Evolutionary conservation across 805 yeast species (phyloP).

Genomic region (Sugiyamaella mastotermitis): DNA sequence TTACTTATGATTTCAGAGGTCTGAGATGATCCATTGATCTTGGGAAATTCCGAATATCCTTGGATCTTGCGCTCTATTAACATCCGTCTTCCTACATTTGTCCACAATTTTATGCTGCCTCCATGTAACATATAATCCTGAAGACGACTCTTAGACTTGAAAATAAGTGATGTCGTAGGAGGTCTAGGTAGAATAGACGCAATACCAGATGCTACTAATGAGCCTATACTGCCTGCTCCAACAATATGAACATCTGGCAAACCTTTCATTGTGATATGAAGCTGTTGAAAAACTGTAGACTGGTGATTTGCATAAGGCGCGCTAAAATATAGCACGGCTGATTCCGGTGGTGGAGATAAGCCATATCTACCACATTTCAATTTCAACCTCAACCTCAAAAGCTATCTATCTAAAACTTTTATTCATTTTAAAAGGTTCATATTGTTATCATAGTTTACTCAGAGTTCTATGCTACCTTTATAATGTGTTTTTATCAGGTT

Average conservation of each 20-base stretch:
- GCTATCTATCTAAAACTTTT: no score
- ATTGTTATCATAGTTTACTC: no score
- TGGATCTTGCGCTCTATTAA: conserved; percentile 13
- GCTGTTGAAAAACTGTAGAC: no score
- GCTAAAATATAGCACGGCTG: no score
- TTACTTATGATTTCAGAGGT: conserved; percentile 38
- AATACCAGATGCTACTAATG: conserved; percentile 42
- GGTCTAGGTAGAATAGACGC: conserved; percentile 32
- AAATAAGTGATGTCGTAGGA: conserved; percentile 38
- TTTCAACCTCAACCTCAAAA: no score
- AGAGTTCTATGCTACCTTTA: no score
- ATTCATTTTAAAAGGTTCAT: no score
- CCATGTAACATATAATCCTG: conserved; percentile 37
- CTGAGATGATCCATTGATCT: conserved; percentile 15
- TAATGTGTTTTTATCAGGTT: no score
- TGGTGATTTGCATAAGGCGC: no score
- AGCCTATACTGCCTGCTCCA: conserved; percentile 52
- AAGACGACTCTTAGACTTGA: conserved; percentile 38
- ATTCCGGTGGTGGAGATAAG: no score
- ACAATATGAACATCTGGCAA: conserved; percentile 31
- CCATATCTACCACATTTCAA: no score
- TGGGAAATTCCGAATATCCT: conserved; percentile 11
- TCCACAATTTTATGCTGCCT: conserved; percentile 32
- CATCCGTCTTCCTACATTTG: conserved; percentile 14
- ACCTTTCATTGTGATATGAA: no score